These are phyloP conservation scores for Alternaria triticina DNA, from an alignment of 2,329 filamentous ascomycete genomes.

Conservation along the genomic window DNA sequence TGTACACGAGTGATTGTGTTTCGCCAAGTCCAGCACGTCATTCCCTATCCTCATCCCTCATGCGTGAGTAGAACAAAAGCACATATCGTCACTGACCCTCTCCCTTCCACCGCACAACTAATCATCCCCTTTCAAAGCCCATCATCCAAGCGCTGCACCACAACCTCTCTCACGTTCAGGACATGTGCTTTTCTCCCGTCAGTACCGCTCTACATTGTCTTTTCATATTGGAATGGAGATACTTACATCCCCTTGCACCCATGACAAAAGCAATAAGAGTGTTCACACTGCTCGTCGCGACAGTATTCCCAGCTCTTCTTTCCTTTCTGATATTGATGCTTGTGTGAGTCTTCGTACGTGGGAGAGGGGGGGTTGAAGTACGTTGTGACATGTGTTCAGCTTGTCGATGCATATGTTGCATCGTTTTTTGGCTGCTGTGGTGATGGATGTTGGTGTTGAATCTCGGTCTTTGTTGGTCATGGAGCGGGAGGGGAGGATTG, in stretches of 20 bases:
- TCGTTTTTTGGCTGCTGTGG: not conserved
- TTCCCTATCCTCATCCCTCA: not conserved
- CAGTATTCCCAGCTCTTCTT: not conserved
- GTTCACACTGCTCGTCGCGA: not conserved
- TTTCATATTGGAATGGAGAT: not conserved
- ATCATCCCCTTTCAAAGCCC: not conserved
- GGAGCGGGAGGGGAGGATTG: not conserved
- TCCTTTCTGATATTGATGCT: fast-evolving
- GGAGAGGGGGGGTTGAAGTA: not conserved
- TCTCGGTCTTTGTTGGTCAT: not conserved
- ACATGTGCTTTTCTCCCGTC: not conserved
- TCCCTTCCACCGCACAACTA: not conserved
- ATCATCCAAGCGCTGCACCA: too few species aligned
- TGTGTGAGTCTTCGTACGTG: fast-evolving
- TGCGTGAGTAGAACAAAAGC: not conserved
- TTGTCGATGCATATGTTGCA: not conserved
- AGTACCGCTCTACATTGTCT: fast-evolving
- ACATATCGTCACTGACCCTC: not conserved
- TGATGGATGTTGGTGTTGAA: not conserved
- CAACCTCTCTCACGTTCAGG: not conserved
- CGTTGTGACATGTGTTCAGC: not conserved
- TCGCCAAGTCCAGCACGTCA: not conserved
- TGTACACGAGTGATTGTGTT: not conserved
- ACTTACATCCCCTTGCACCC: not conserved
- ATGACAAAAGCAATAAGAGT: not conserved